Percentiles rank a stretch among this genome's conserved stretches.
Conservation (phyloP, 148 eudicot genomes). For the Rhododendron williamsianum region DNA sequence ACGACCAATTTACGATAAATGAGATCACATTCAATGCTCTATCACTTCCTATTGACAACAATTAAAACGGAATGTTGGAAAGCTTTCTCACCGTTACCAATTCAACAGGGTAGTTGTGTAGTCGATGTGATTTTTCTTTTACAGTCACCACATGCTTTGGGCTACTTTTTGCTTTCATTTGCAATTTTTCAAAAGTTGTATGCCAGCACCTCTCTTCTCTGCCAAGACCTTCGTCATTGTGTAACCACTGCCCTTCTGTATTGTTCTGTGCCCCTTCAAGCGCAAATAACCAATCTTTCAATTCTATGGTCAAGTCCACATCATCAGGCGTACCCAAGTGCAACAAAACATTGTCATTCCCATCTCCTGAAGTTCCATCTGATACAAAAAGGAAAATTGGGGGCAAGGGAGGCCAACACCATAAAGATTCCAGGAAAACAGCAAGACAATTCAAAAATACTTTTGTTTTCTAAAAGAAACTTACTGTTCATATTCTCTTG, state of each 20-base stretch:
- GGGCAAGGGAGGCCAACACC: neutral
- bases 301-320: slow-evolving; percentile 67
- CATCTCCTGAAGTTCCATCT: slow-evolving; percentile 54
- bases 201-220: slow-evolving; percentile 95
- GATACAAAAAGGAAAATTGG: slow-evolving; percentile 4
- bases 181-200: slow-evolving; percentile 61
- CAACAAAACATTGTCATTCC: slow-evolving; percentile 34
- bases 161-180: slow-evolving; percentile 62
- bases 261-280: slow-evolving; percentile 77
- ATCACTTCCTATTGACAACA: neutral
- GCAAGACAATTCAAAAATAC: neutral
- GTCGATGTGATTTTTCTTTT: slow-evolving; percentile 25
- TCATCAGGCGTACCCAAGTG: slow-evolving; percentile 87
- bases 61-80: neutral
- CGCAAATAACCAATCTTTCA: slow-evolving; percentile 88
- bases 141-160: slow-evolving; percentile 35
- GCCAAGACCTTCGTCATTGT: slow-evolving; percentile 27
- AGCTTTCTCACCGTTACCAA: slow-evolving; percentile 59
- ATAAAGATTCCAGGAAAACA: neutral
- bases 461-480: neutral
- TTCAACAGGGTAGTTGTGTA: slow-evolving; percentile 62
- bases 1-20: neutral
- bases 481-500: slow-evolving; percentile 37
- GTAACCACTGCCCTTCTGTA: slow-evolving; percentile 32
- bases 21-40: neutral